phyloP scores from a whole-genome alignment of 805 yeast genomes.

The Hemisphaericaspora nanyangensis region DNA sequence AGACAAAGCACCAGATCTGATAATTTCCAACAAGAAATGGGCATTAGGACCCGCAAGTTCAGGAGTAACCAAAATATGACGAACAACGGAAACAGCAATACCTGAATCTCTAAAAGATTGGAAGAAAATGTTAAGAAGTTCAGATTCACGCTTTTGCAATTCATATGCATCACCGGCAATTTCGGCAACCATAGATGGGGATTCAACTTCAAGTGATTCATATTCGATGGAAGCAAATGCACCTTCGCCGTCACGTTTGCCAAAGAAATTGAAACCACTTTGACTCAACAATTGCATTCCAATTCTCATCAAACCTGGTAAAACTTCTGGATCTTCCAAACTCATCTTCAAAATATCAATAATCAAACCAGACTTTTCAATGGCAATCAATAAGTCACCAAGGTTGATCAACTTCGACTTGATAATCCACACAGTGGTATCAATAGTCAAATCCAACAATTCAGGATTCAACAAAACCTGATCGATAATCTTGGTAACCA shows the following conservation, averaged over 20 bases:
- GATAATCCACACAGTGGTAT: slow-evolving; percentile 18
- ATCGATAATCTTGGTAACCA: slow-evolving; percentile 19
- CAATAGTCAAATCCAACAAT: slow-evolving; percentile 16
- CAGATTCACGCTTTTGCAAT: slow-evolving; percentile 17
- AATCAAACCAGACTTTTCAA: slow-evolving; percentile 22
- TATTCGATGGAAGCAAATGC: slow-evolving; percentile 2
- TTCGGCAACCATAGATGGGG: neutral
- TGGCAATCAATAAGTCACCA: slow-evolving; percentile 21
- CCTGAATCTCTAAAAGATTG: slow-evolving; percentile 22
- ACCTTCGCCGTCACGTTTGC: slow-evolving; percentile 3
- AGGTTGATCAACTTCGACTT: slow-evolving; percentile 17
- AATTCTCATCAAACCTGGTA: slow-evolving; percentile 22
- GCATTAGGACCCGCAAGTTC: slow-evolving; percentile 25
- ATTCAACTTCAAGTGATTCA: neutral
- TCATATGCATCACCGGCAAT: no score
- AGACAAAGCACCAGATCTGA: slow-evolving; percentile 21
- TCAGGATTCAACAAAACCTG: slow-evolving; percentile 19
- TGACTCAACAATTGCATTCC: slow-evolving; percentile 18
- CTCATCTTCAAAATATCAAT: slow-evolving; percentile 18
- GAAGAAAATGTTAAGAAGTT: slow-evolving; percentile 16
- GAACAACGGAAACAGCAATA: slow-evolving; percentile 19
- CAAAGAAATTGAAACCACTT: slow-evolving; percentile 15
- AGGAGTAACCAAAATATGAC: slow-evolving; percentile 22
- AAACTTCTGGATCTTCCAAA: slow-evolving; percentile 16
- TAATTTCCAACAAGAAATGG: slow-evolving; percentile 18